Evolutionary conservation across 2,329 filamentous ascomycete genomes (phyloP).

Genomic region (Beauveria scarabaeidicola): DNA sequence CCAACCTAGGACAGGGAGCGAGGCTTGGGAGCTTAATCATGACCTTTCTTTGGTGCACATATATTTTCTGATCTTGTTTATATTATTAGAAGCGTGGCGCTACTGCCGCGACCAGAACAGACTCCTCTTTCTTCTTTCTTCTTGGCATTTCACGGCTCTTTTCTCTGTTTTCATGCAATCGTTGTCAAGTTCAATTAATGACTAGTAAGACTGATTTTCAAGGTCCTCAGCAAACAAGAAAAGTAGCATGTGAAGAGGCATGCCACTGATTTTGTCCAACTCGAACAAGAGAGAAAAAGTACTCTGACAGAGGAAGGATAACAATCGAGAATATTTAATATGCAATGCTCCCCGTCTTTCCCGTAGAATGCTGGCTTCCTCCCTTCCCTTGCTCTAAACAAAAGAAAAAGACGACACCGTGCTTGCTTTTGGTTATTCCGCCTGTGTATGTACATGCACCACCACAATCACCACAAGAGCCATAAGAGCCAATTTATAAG

Average conservation of each 20-base stretch:
- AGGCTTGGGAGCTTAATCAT: neutral
- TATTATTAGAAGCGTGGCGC: neutral
- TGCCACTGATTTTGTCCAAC: neutral
- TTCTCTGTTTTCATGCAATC: neutral
- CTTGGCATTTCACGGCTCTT: neutral
- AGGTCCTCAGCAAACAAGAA: no score
- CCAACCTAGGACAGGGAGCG: neutral
- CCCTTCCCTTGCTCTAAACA: neutral
- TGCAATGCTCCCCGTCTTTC: slow-evolving; percentile 2
- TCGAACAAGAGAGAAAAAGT: neutral
- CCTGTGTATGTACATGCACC: neutral
- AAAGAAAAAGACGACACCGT: neutral
- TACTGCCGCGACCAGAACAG: neutral
- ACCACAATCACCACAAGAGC: neutral
- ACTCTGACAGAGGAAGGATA: neutral
- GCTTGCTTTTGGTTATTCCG: neutral
- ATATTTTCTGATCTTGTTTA: neutral
- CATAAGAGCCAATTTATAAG: neutral
- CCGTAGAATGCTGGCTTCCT: neutral
- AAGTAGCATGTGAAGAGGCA: neutral
- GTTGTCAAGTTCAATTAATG: neutral
- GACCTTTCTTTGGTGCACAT: neutral
- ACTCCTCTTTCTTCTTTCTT: neutral
- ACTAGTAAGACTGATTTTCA: neutral
- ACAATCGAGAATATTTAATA: neutral